A percentile compares a stretch with the other conserved stretches of the same genome.
Evolutionary conservation across 768 basidiomycete genomes (phyloP).

Genomic region (Psilocybe cyanescens): DNA sequence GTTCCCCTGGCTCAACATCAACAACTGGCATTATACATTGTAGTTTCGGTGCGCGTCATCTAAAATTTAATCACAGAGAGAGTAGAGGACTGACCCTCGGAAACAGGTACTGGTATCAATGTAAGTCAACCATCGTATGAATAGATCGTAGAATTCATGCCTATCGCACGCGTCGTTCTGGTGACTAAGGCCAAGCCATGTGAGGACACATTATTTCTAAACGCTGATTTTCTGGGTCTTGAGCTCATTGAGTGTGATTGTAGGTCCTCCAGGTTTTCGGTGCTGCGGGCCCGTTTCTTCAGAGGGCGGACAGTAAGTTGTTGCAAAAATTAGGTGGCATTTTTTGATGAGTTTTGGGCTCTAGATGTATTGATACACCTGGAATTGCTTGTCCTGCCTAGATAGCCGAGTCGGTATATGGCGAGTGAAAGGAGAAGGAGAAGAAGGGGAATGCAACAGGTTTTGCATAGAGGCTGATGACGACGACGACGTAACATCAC

Average conservation of each 20-base stretch:
- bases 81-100: not conserved
- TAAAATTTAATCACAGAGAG: not conserved
- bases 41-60: not conserved
- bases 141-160: not conserved
- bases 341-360: not conserved
- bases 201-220: not conserved
- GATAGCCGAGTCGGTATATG: no score
- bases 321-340: not conserved
- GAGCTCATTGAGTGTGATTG: not conserved
- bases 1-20: not conserved
- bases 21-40: not conserved
- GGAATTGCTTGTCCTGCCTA: not conserved
- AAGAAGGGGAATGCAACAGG: not conserved
- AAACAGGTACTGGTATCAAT: not conserved
- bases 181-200: not conserved
- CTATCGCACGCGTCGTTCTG: not conserved
- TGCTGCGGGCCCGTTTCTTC: constrained; percentile 4
- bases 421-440: not conserved
- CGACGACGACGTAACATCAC: no score
- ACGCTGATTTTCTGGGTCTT: not conserved
- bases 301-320: constrained; percentile 3
- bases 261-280: not conserved
- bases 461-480: not conserved
- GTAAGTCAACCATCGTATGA: not conserved
- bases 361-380: not conserved